These are phyloP conservation scores for Albugo laibachii DNA, from an alignment of 352 stramenopile species.

Conservation along the genomic window DNA sequence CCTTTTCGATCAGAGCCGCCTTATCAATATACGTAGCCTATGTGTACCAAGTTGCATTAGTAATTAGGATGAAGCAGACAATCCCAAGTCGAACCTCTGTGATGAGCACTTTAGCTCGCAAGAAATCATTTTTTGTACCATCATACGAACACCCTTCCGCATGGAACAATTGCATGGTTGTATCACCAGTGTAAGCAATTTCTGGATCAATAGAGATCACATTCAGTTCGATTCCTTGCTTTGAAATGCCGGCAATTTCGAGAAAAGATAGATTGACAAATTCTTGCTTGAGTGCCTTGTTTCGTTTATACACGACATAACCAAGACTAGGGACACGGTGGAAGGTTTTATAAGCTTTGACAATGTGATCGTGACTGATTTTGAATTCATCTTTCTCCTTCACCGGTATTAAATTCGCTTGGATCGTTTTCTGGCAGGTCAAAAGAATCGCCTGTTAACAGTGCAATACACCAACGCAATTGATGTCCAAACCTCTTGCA, in stretches of 20 bases:
- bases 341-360: slow-evolving; percentile 39
- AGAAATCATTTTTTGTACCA: slow-evolving; percentile 18
- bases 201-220: slow-evolving; percentile 14
- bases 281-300: slow-evolving; percentile 25
- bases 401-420: slow-evolving; percentile 24
- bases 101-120: slow-evolving; percentile 45
- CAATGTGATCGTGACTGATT: slow-evolving; percentile 29
- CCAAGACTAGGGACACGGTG: slow-evolving; percentile 62
- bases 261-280: slow-evolving; percentile 14
- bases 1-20: slow-evolving; percentile 21
- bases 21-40: slow-evolving; percentile 49
- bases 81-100: slow-evolving; percentile 28
- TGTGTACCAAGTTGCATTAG: slow-evolving; percentile 1
- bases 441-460: neutral
- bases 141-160: slow-evolving; percentile 2
- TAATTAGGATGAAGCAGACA: neutral
- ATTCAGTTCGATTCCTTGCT: slow-evolving; percentile 25
- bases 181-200: slow-evolving; percentile 74
- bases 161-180: slow-evolving; percentile 35
- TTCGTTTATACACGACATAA: slow-evolving; percentile 50
- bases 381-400: slow-evolving; percentile 29
- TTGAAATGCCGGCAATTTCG: slow-evolving; percentile 27
- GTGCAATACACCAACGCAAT: neutral
- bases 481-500: slow-evolving; percentile 22
- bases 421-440: slow-evolving; percentile 17